phyloP scores from a whole-genome alignment of 768 basidiomycete species.

The Paxillus rubicundulus region DNA sequence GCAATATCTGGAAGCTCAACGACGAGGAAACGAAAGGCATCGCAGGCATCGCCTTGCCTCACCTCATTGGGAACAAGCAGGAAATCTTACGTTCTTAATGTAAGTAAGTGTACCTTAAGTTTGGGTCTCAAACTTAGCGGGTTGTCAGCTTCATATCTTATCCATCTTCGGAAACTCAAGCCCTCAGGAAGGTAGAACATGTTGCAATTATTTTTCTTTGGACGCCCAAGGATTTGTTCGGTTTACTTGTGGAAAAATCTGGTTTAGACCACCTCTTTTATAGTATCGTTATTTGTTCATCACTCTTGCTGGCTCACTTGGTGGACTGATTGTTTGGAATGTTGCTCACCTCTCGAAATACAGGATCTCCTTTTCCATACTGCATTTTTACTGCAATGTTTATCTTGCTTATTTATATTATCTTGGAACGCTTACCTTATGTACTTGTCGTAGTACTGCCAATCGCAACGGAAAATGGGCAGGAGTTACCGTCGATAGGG shows the following conservation, averaged over 20 bases:
- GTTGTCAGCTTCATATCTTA: background rate
- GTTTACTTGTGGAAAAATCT: constrained; percentile 20
- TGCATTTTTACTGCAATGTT: constrained; percentile 35
- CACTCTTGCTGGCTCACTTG: constrained; percentile 19
- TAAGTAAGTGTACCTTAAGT: constrained; percentile 1
- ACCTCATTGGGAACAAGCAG: constrained; percentile 37
- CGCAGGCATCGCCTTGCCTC: constrained; percentile 47
- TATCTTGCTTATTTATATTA: constrained; percentile 39
- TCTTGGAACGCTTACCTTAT: constrained; percentile 35
- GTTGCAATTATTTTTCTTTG: background rate
- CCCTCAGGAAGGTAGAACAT: background rate
- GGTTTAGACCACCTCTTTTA: constrained; percentile 18
- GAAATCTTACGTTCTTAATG: constrained; percentile 34
- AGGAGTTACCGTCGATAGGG: too few species aligned
- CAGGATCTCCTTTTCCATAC: constrained; percentile 32
- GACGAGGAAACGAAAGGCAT: constrained; percentile 65
- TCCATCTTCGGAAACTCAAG: background rate
- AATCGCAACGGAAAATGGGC: too few species aligned
- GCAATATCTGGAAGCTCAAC: constrained; percentile 71
- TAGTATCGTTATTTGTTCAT: constrained; percentile 30
- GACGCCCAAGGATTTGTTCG: constrained; percentile 8
- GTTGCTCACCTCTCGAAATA: constrained; percentile 24
- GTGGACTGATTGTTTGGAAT: constrained; percentile 31
- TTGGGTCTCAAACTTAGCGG: background rate
- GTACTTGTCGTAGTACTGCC: constrained; percentile 24